Base-by-base conservation (phyloP, 371 early-diverging fungal genomes). In the Scutellospora calospora region DNA sequence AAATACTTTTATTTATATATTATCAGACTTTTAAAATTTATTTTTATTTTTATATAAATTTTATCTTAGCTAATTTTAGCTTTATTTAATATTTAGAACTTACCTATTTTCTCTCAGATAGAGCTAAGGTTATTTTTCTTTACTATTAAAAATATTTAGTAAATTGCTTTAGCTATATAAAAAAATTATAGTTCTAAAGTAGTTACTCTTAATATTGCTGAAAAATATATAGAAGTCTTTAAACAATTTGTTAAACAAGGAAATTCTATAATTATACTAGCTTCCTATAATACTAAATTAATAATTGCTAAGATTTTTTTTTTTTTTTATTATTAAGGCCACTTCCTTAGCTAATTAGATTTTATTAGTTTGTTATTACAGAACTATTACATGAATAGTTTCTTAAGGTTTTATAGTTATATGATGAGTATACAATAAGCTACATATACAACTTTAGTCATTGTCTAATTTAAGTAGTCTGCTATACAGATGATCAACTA, bases 171-270 rank as follows among this genome's bases (percentile, higher is more conserved):
- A 11, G 95, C 97, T 25, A 97, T 98, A 76, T 87, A 88, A 51
- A 87, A 87, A 2, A 80, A 87, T 31, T 87, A 90, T 52, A 98
- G 96, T 33, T 88, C 90, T 63, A 93, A 97, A 76, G 98, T 98
- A 0, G 95, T 98, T 0, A 90, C 97, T 5, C 90, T 98, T 84
- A 92, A 95, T 8, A 94, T 99, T 3, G 99, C 99, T n/a, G 98
- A 98, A 82, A 96, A 97, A 88, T 99, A 98, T 83, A 95, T 99
- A 57, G 97, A 97, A 62, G 96, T 97, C 0, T 98, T 98, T 85
- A 95, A 93, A 29, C 88, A 91, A 79, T 89, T 98, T 81, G 98
- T 98, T 35, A 97, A 98, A 89, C 93, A 97, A 83, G 90, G 94
- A 35, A 98, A 94, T 60, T 96, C 99, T 0, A 89, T 98, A 73